These are phyloP conservation scores for Rhodosorus marinus DNA, from an alignment of 23 red algal genomes.

Conservation along the genomic window DNA sequence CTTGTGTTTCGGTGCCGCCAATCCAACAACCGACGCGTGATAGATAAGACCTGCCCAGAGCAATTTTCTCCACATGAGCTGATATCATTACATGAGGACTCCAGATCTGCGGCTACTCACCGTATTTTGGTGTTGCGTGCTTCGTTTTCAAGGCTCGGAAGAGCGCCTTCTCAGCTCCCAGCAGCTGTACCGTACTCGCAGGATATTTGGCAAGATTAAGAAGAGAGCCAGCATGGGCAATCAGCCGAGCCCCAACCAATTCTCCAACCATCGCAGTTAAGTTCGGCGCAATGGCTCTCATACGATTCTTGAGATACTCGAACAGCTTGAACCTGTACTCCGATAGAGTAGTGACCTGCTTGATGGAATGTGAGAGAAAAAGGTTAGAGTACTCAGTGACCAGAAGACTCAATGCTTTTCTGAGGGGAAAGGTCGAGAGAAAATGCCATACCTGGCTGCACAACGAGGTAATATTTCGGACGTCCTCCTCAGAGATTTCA, in stretches of 20 bases:
- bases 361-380: too few species aligned
- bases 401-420: too few species aligned
- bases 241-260: slow-evolving; percentile 77
- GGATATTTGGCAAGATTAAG: slow-evolving; percentile 79
- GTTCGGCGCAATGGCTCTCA: slow-evolving; percentile 88
- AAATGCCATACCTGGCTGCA: too few species aligned
- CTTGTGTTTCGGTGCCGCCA: slow-evolving; percentile 73
- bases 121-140: slow-evolving; percentile 96
- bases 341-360: slow-evolving; percentile 63
- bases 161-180: slow-evolving; percentile 94
- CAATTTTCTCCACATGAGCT: too few species aligned
- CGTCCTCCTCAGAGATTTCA: slow-evolving; percentile 76
- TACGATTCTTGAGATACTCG: slow-evolving; percentile 85
- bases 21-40: slow-evolving; percentile 79
- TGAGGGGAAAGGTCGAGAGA: too few species aligned
- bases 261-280: slow-evolving; percentile 92
- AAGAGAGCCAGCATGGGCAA: slow-evolving; percentile 88
- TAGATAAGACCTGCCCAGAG: slow-evolving; percentile 84
- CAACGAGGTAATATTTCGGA: slow-evolving; percentile 41
- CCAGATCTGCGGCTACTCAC: too few species aligned
- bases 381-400: too few species aligned
- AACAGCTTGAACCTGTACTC: slow-evolving; percentile 71
- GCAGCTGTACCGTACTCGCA: slow-evolving; percentile 91
- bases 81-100: too few species aligned
- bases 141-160: slow-evolving; percentile 98